phyloP scores from a whole-genome alignment of 2,329 filamentous ascomycete genomes.

The Xylogone sp. region DNA sequence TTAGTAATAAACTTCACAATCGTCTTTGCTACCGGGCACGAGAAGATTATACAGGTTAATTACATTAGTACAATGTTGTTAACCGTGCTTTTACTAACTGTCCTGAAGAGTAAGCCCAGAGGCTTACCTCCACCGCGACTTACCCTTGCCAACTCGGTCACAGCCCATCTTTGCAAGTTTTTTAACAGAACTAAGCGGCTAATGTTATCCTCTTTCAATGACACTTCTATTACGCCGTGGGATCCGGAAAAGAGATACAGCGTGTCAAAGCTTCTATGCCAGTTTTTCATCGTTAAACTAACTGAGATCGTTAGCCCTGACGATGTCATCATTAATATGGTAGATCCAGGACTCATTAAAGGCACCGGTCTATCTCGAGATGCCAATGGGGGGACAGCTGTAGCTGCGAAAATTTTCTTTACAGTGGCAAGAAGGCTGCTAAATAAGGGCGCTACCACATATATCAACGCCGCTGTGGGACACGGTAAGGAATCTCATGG shows the following conservation, averaged over 20 bases:
- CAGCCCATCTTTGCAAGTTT: slow-evolving; percentile 23
- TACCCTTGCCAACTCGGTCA: slow-evolving; percentile 28
- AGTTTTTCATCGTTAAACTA: slow-evolving; percentile 35
- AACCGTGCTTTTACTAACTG: slow-evolving; percentile 19
- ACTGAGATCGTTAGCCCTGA: slow-evolving; percentile 29
- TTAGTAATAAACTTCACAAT: slow-evolving; percentile 4
- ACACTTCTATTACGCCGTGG: slow-evolving; percentile 18
- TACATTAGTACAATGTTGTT: slow-evolving; percentile 23
- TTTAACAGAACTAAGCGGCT: slow-evolving; percentile 20
- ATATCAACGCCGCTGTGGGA: slow-evolving; percentile 40
- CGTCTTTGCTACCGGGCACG: slow-evolving; percentile 30
- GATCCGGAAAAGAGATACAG: slow-evolving; percentile 23
- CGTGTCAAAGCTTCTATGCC: slow-evolving; percentile 28
- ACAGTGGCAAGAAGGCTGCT: slow-evolving; percentile 18
- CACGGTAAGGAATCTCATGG: slow-evolving; percentile 49
- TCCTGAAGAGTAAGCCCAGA: slow-evolving; percentile 19
- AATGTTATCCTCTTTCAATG: slow-evolving; percentile 29
- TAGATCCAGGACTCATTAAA: slow-evolving; percentile 30
- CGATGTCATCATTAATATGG: slow-evolving; percentile 33
- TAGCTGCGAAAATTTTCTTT: slow-evolving; percentile 15
- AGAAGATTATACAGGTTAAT: slow-evolving; percentile 36
- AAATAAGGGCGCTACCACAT: slow-evolving; percentile 40
- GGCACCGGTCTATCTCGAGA: slow-evolving; percentile 39
- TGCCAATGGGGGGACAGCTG: slow-evolving; percentile 11
- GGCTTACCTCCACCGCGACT: slow-evolving; percentile 11